Conservation (phyloP, 352 stramenopile species). For the Globisporangium orthogonon region DNA sequence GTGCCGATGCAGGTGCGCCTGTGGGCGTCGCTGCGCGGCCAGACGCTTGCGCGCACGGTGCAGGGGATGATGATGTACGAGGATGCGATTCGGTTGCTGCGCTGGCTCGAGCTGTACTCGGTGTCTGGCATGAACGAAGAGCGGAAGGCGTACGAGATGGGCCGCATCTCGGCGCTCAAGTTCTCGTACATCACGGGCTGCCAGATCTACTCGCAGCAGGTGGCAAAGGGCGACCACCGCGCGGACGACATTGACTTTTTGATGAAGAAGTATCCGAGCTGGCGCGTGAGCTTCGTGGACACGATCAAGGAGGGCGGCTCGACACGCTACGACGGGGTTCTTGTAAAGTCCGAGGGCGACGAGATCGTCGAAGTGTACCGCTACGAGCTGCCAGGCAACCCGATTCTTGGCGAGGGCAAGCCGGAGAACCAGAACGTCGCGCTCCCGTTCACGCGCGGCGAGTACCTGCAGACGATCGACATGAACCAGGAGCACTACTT, state of each 20-base stretch:
- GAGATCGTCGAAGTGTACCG: constrained; percentile 87
- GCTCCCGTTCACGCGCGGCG: constrained; percentile 77
- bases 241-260: constrained; percentile 88
- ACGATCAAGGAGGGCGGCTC: constrained; percentile 35
- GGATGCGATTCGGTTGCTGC: no score
- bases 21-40: constrained; percentile 79
- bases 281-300: constrained; percentile 87
- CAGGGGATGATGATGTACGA: constrained; percentile 89
- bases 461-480: constrained; percentile 88
- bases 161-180: constrained; percentile 80
- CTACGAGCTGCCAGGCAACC: constrained; percentile 84
- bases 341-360: constrained; percentile 72
- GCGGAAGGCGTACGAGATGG: constrained; percentile 76
- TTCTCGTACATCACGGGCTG: constrained; percentile 88
- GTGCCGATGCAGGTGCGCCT: constrained; percentile 71
- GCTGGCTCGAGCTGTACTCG: constrained; percentile 15
- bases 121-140: constrained; percentile 51
- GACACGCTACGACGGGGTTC: constrained; percentile 60
- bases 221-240: constrained; percentile 62
- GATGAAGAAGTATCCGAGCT: constrained; percentile 86
- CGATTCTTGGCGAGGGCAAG: constrained; percentile 84
- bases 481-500: constrained; percentile 91
- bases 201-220: constrained; percentile 84
- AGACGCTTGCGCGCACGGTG: constrained; percentile 83
- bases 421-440: constrained; percentile 88